Base-by-base conservation (phyloP, 164 flowering plant genomes). In the Houttuynia cordata region DNA sequence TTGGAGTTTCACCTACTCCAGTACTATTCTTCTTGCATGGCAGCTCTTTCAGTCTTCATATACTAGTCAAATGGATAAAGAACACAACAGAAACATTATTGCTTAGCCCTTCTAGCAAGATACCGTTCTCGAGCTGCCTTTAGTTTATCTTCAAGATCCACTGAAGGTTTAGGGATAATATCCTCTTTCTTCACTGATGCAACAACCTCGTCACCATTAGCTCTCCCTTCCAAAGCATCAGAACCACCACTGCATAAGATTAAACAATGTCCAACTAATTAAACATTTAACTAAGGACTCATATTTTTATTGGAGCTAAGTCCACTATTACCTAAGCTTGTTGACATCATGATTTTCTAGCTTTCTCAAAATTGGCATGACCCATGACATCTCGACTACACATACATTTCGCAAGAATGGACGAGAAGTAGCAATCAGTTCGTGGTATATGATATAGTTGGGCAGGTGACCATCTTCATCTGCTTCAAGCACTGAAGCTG, bases 391-490 rank as follows among this genome's bases (percentile, higher is more conserved):
- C 70, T 93, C 86, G 22, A 84, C 77, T 1, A 77, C 81, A 73
- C 88, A 87, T 2, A 87, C 83, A 74, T 79, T 81, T 56, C 87
- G 83, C 85, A 84, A 73, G 75, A 78, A 84, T 10, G 90, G 83
- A 25, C 88, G 82, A 13, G 90, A 62, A 37, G 88, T 87, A 45
- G 79, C 59, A 34, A 87, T 71, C 18, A 84, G 80, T 70, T 87
- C 94, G 59, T 87, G 89, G 65, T 81, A 84, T 60, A 87, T 77
- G 12, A 84, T 77, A 62, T 82, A 87, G 64, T 82, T 73, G 25
- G 97, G 86, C 49, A 83, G 70, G 73, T 71, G 66, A 56, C 99
- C 99, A 58, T 86, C 84, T 51, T 88, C 91, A 73, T 90, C 97
- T 37, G 82, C 30, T 69, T 69, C 71, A 52, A 90, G 75, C 57